Percentiles rank a stretch among this genome's conserved stretches.
phyloP scores from a whole-genome alignment of 495 filamentous ascomycete genomes.

The Staphylotrichum longicolle region DNA sequence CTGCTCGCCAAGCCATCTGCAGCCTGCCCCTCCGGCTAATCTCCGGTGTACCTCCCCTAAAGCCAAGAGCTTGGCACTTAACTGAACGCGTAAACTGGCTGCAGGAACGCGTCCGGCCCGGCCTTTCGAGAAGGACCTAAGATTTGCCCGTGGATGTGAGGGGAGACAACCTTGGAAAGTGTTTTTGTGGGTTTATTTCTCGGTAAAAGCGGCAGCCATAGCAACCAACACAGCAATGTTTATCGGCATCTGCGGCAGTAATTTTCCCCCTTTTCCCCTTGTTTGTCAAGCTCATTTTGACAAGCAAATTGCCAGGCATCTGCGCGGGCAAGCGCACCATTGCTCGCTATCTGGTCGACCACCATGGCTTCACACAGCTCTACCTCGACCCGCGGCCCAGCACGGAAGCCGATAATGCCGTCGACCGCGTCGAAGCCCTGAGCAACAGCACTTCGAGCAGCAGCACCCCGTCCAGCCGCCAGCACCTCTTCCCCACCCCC shows the following conservation, averaged over 20 bases:
- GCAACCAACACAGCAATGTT: slow-evolving; percentile 58
- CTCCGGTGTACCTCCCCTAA: slow-evolving; percentile 1
- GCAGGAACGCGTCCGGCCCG: slow-evolving; percentile 26
- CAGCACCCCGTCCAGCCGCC: slow-evolving; percentile 15
- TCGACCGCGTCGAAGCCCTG: not conserved
- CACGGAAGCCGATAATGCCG: slow-evolving; percentile 25
- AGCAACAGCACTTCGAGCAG: slow-evolving; percentile 5
- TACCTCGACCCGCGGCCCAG: slow-evolving; percentile 33
- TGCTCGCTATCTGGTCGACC: slow-evolving; percentile 73
- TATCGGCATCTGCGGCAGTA: slow-evolving; percentile 90
- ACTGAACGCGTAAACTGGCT: slow-evolving; percentile 23
- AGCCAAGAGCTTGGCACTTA: not conserved
- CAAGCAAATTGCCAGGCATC: slow-evolving; percentile 57
- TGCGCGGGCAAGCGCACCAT: slow-evolving; percentile 88
- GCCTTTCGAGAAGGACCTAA: not conserved
- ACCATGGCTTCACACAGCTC: slow-evolving; percentile 70
- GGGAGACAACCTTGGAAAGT: too few species aligned
- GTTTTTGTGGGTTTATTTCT: too few species aligned
- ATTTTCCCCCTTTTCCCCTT: slow-evolving; percentile 27
- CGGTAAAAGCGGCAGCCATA: too few species aligned
- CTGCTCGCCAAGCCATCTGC: not conserved
- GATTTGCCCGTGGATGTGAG: too few species aligned
- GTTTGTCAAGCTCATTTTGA: slow-evolving; percentile 20
- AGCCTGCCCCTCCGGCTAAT: slow-evolving; percentile 27
- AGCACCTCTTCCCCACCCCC: slow-evolving; percentile 53